Conservation (phyloP, 352 stramenopile genomes). For the Phytophthora sojae region DNA sequence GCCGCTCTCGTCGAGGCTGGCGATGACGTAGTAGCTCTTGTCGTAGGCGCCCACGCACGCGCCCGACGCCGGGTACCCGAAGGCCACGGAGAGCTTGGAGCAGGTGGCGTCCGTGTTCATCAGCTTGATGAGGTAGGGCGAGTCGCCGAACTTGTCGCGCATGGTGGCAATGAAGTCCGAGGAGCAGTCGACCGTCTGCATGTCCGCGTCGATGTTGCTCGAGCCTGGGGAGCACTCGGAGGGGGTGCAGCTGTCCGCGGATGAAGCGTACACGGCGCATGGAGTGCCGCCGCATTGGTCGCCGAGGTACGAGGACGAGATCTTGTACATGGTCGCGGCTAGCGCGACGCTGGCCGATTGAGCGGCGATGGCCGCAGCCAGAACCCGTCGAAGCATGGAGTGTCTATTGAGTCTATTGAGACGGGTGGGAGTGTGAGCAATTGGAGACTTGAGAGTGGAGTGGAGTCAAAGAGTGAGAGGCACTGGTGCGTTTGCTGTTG, state of each 20-base stretch:
- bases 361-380: background rate
- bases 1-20: slow-evolving; percentile 26
- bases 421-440: background rate
- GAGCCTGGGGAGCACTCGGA: slow-evolving; percentile 6
- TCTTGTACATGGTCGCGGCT: slow-evolving; percentile 21
- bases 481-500: slow-evolving; percentile 11
- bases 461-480: slow-evolving; percentile 10
- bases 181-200: slow-evolving; percentile 32
- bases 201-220: slow-evolving; percentile 26
- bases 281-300: slow-evolving; percentile 29
- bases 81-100: slow-evolving; percentile 24
- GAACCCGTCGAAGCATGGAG: slow-evolving; percentile 8
- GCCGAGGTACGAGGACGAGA: slow-evolving; percentile 28
- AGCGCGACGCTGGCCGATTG: background rate
- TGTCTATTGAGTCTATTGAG: background rate
- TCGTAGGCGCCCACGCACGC: slow-evolving; percentile 30
- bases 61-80: slow-evolving; percentile 31
- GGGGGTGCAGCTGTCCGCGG: slow-evolving; percentile 6
- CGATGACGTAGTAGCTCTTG: slow-evolving; percentile 39
- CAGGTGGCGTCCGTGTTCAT: slow-evolving; percentile 27
- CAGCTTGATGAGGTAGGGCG: slow-evolving; percentile 31
- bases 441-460: background rate
- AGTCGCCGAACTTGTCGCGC: slow-evolving; percentile 27
- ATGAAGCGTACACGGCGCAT: slow-evolving; percentile 21
- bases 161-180: slow-evolving; percentile 31